These are phyloP conservation scores for Fusarium albidum DNA, from an alignment of 2,329 filamentous ascomycete species.

Conservation along the genomic window DNA sequence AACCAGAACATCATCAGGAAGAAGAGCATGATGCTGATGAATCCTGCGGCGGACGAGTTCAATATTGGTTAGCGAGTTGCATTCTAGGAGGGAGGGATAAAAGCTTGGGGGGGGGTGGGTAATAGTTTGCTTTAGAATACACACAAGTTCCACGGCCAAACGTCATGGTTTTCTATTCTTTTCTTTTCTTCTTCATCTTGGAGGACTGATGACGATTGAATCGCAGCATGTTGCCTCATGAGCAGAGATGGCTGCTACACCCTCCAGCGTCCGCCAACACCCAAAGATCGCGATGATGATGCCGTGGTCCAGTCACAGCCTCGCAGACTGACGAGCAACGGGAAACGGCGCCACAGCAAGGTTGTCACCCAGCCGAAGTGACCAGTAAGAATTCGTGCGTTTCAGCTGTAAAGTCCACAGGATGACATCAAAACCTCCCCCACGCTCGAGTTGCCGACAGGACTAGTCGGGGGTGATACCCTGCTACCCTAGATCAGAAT, in stretches of 20 bases:
- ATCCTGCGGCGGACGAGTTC: constrained; percentile 71
- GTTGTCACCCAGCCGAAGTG: constrained; percentile 11
- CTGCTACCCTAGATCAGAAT: constrained; percentile 16
- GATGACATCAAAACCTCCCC: constrained; percentile 29
- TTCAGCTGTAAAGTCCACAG: neutral
- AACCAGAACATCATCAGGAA: constrained; percentile 59
- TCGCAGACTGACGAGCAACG: constrained; percentile 23
- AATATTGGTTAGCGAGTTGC: constrained; percentile 64
- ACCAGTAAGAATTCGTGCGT: constrained; percentile 1
- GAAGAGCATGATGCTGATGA: constrained; percentile 72
- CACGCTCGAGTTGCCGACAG: neutral
- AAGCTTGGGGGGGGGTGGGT: too few species aligned
- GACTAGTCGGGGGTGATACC: constrained; percentile 8
- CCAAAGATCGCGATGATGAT: constrained; percentile 7
- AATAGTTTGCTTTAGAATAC: too few species aligned
- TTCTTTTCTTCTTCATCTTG: constrained; percentile 3
- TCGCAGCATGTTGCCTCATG: constrained; percentile 13
- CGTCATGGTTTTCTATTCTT: constrained; percentile 26
- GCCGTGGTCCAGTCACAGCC: constrained; percentile 24
- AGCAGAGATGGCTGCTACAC: constrained; percentile 15
- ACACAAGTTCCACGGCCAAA: neutral
- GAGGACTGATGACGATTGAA: constrained; percentile 18
- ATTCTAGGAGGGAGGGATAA: constrained; percentile 28
- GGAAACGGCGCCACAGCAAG: constrained; percentile 13
- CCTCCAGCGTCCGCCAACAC: constrained; percentile 12